These are phyloP conservation scores for Primulina eburnea DNA, from an alignment of 257 asterid species.

Conservation along the genomic window DNA sequence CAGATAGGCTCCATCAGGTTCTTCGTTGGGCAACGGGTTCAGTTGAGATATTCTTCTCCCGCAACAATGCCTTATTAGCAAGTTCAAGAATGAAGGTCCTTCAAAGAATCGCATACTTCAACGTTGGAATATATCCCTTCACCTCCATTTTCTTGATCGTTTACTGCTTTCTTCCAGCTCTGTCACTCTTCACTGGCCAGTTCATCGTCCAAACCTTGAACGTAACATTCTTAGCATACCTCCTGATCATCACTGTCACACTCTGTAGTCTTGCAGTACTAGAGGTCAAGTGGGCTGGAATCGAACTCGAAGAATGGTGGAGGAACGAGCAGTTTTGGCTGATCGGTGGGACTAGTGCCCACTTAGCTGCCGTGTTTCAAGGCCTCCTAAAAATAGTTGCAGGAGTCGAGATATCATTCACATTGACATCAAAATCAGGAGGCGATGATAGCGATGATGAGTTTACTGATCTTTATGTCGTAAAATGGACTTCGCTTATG, in stretches of 20 bases:
- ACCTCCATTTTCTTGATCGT: constrained; percentile 39
- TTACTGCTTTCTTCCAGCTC: constrained; percentile 48
- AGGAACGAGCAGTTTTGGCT: constrained; percentile 50
- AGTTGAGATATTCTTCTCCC: constrained; percentile 46
- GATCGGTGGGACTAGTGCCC: constrained; percentile 45
- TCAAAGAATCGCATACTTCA: constrained; percentile 42
- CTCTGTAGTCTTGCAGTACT: constrained; percentile 34
- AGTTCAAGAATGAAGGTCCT: constrained; percentile 31
- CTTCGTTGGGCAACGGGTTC: constrained; percentile 51
- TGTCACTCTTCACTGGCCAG: constrained; percentile 42
- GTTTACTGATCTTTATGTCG: constrained; percentile 36
- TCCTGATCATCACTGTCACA: constrained; percentile 33
- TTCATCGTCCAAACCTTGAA: constrained; percentile 39
- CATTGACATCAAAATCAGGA: constrained; percentile 39
- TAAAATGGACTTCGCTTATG: constrained; percentile 43
- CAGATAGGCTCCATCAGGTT: constrained; percentile 45
- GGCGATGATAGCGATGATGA: constrained; percentile 38
- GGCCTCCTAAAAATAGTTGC: constrained; percentile 46
- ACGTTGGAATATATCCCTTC: constrained; percentile 44
- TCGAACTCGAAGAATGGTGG: constrained; percentile 48
- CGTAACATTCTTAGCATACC: constrained; percentile 33
- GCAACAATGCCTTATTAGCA: constrained; percentile 34
- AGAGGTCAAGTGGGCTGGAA: constrained; percentile 45
- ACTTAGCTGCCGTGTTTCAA: constrained; percentile 45
- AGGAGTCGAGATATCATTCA: constrained; percentile 44